Conservation (phyloP, 768 basidiomycete species). For the Mycena leptocephala region DNA sequence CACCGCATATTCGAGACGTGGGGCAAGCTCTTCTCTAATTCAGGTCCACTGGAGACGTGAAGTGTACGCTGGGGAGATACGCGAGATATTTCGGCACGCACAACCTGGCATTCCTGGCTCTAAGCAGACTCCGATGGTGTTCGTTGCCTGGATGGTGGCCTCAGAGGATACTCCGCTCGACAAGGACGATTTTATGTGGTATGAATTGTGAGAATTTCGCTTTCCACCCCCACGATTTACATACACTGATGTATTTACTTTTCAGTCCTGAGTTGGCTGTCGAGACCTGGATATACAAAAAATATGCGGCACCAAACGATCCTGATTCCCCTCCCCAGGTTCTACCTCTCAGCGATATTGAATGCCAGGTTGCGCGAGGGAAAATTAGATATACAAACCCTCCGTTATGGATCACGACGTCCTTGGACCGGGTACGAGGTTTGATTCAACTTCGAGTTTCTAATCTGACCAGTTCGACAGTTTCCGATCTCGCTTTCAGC, state of each 20-base stretch:
- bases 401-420: no score
- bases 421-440: no score
- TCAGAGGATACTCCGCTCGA: no score
- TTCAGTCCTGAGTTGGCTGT: neutral
- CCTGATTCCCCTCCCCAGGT: no score
- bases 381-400: no score
- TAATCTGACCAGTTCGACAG: no score
- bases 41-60: neutral
- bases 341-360: no score
- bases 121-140: neutral
- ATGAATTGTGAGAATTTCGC: neutral
- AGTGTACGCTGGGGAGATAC: neutral
- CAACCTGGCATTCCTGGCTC: neutral
- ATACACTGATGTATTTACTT: neutral
- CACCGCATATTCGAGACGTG: neutral
- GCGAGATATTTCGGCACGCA: neutral
- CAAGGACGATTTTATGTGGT: neutral
- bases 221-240: neutral
- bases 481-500: no score
- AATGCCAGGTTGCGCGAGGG: no score
- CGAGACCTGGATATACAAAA: neutral
- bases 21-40: neutral
- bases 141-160: neutral
- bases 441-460: no score
- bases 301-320: no score